These are phyloP conservation scores for Calonectria ilicicola DNA, from an alignment of 2,329 filamentous ascomycete species.

Conservation along the genomic window DNA sequence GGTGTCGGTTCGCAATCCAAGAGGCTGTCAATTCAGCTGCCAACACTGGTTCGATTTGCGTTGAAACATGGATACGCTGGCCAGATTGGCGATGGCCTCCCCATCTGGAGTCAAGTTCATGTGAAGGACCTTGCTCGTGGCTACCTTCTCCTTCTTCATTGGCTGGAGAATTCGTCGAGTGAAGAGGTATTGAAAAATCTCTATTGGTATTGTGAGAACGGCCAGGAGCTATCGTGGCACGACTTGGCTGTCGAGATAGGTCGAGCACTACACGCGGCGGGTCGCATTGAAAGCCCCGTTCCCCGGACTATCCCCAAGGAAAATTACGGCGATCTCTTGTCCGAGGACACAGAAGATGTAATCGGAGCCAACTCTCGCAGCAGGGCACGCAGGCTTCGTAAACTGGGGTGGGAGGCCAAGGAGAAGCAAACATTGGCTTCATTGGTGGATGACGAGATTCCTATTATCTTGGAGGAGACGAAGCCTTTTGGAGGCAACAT, in stretches of 20 bases:
- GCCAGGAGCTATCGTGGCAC: neutral
- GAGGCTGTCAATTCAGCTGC: neutral
- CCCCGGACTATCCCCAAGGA: neutral
- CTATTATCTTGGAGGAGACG: neutral
- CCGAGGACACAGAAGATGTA: neutral
- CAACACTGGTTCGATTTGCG: neutral
- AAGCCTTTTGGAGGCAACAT: neutral
- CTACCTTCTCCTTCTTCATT: neutral
- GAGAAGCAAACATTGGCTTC: neutral
- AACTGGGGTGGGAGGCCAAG: neutral
- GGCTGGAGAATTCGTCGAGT: neutral
- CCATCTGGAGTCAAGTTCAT: neutral
- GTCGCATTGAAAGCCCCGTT: neutral
- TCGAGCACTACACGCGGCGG: neutral
- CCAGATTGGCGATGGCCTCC: neutral
- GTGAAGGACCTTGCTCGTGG: conserved; percentile 1
- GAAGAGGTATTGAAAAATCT: neutral
- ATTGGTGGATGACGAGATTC: neutral
- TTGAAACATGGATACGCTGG: neutral
- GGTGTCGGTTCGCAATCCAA: neutral
- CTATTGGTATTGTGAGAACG: neutral
- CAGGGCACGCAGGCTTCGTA: neutral
- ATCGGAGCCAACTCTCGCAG: neutral
- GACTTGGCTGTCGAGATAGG: neutral
- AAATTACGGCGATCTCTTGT: neutral